Base-by-base conservation (phyloP, 1,139 yeast genomes). In the Scheffersomyces lignicola region DNA sequence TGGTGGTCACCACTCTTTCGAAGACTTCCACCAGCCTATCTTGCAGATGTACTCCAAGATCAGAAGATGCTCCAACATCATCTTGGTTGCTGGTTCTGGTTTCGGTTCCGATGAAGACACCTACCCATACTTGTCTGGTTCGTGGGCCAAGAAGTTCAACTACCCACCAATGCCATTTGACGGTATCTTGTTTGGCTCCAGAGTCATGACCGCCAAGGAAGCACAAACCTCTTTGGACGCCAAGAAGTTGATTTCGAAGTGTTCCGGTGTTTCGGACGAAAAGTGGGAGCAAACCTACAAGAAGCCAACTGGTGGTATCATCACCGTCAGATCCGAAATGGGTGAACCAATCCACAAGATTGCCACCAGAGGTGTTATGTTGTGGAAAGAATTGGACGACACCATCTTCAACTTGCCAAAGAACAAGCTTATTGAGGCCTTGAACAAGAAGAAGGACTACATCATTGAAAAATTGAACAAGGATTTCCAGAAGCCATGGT, bases 1-100 rank as follows among this genome's bases (percentile, higher is more conserved):
- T 71, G 99, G 99, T 77, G 99, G 99, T 58, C 99, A 92, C 64
- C 99, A 92, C 67, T 90, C 97, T 39, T 92, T 82, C 59, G 99
- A 92, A 74, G 98, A 92, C 69, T 89, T 90, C 94, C 98, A 92
- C 64, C 92, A 90, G 57, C 98, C 98, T 51, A 78, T 92, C 52
- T 70, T 92, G 57, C 96, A 88, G 64, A 92, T 90, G 92, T 92
- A 92, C 68, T 74, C 96, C 49, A 85, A 86, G 72, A 85, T 92
- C 56, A 86, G 99, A 78, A 85, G 89, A 67, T 84, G 90, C 55
- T 59, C 87, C 32, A 92, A 92, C 70, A 87, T 92, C 52, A 75
- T 90, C 40, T 76, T 92, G 54, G 80, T 92, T 54, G 97, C 96
- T 38, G 99, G 99, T 62, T 90, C 97, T 30, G 99, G 99, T 36